These are phyloP conservation scores for Solanum sejunctum DNA, from an alignment of 257 asterid species.

Conservation along the genomic window DNA sequence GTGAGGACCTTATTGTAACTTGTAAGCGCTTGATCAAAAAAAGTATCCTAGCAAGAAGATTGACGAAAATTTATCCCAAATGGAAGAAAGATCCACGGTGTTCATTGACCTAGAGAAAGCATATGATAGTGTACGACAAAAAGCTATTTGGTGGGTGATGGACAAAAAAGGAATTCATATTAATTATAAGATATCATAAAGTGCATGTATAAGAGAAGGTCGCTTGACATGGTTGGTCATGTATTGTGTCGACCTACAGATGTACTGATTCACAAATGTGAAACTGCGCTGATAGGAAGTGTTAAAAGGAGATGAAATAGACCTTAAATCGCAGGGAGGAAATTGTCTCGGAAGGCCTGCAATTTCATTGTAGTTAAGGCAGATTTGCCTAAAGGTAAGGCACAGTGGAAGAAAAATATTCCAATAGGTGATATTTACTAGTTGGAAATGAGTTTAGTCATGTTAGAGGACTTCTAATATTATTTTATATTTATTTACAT, in stretches of 20 bases:
- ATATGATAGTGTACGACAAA: background rate
- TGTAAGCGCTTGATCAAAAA: no score
- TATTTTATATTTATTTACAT: background rate
- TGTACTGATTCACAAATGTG: background rate
- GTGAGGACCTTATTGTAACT: no score
- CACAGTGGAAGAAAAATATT: background rate
- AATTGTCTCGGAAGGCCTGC: no score
- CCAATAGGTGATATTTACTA: background rate
- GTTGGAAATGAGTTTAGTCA: background rate
- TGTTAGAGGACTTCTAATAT: background rate
- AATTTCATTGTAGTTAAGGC: background rate
- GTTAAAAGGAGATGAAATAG: background rate
- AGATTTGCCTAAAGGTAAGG: background rate
- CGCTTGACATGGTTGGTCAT: background rate
- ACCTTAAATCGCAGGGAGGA: background rate
- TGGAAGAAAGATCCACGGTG: background rate
- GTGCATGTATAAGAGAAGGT: background rate
- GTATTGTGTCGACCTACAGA: background rate
- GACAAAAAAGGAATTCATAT: background rate
- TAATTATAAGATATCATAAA: background rate
- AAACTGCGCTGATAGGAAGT: background rate
- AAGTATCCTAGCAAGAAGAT: background rate
- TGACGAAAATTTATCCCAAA: background rate
- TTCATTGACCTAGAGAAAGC: background rate
- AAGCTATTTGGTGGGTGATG: background rate